Evolutionary conservation across 176 grass and related monocot species (phyloP), one percentile per base, ranked within the genome.

Genomic region (Dendrocalamus sinicus): DNA sequence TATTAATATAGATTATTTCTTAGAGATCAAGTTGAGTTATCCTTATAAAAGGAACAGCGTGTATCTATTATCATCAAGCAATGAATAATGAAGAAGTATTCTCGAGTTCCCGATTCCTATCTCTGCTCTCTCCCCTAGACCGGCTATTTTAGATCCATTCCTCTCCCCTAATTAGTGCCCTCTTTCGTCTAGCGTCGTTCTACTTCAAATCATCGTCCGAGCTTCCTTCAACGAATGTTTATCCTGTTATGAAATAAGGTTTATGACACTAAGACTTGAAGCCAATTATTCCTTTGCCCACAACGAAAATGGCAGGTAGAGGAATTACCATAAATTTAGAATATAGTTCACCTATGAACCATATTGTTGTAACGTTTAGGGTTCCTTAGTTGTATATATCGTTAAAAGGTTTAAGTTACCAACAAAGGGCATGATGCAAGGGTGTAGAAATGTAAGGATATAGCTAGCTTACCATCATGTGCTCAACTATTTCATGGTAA

Each of bases 401-500:
- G 1, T 22, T 51, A 65, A 8, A 35, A 80, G 28, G 47, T 64
- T 37, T 32, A 83, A 64, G 19, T 13, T 75, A 75, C 16, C 26
- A 65, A 73, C 26, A 74, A 39, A 51, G 12, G 5, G 40, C 26
- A 63, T 8, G 19, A 65, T 66, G 26, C 67, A 46, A 59, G 22
- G 78, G 70, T 69, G 10, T 14, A 44, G 45, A 28, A 64, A 51
- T 62, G 67, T 48, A 81, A 59, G 14, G 45, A 45, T 65, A 30
- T 72, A 59, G 73, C 26, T 67, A 58, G 47, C 22, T 82, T 78
- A 86, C 79, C 84, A 83, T 37, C 15, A 26, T 40, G 8, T 32
- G 26, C 13, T 73, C 58, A 58, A 3, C 67, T 72, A 24, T 48
- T 71, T 55, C 40, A 77, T 57, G 3, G 35, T 9, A 48, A 72